Conservation (phyloP, 495 filamentous ascomycete species). For the Hypoxylon lenormandii region DNA sequence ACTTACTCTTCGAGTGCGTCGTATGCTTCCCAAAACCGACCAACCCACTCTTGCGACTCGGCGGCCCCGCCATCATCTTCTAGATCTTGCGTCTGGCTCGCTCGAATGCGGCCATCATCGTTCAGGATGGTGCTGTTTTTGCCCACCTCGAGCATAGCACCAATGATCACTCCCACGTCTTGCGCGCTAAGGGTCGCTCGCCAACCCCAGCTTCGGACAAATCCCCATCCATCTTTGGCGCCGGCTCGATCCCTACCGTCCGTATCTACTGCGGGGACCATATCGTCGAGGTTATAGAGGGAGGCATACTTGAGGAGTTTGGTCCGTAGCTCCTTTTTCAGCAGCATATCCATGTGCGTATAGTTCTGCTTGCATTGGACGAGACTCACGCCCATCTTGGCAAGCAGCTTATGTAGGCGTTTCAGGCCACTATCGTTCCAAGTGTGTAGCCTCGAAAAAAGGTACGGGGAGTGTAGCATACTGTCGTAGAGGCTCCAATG, state of each 20-base stretch:
- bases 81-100: slow-evolving; percentile 56
- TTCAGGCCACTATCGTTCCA: slow-evolving; percentile 92
- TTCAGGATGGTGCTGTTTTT: slow-evolving; percentile 57
- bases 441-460: slow-evolving; percentile 90
- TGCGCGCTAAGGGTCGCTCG: slow-evolving; percentile 90
- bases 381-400: slow-evolving; percentile 97
- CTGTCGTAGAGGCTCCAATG: slow-evolving; percentile 98
- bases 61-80: slow-evolving; percentile 58
- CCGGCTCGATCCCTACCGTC: slow-evolving; percentile 68
- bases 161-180: slow-evolving; percentile 89
- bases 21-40: slow-evolving; percentile 91
- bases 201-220: slow-evolving; percentile 98
- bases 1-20: slow-evolving; percentile 82
- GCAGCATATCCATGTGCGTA: slow-evolving; percentile 97
- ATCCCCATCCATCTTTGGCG: slow-evolving; percentile 90
- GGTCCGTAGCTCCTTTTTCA: slow-evolving; percentile 87
- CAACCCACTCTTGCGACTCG: slow-evolving; percentile 74
- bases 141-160: slow-evolving; percentile 92
- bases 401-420: slow-evolving; percentile 91
- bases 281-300: slow-evolving; percentile 88
- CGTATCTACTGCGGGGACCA: slow-evolving; percentile 77
- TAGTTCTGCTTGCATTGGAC: slow-evolving; percentile 95
- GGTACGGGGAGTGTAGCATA: slow-evolving; percentile 96
- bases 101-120: slow-evolving; percentile 50
- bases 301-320: slow-evolving; percentile 89